A percentile compares a stretch with the other conserved stretches of the same genome.
These are phyloP conservation scores for Copromyces sp. DNA, from an alignment of 495 filamentous ascomycete genomes.

Conservation along the genomic window DNA sequence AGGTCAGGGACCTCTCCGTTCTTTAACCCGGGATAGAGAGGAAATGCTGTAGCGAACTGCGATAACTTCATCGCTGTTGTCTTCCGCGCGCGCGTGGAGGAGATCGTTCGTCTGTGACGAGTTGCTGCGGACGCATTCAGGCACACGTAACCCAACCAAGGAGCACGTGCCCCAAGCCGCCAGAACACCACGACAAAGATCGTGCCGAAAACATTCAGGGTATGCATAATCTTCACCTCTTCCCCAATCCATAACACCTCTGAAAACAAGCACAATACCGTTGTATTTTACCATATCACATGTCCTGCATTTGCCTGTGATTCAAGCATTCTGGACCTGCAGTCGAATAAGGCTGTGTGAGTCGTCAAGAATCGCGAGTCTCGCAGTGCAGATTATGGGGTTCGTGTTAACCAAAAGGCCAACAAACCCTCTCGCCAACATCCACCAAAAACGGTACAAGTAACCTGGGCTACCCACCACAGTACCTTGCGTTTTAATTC, in stretches of 20 bases:
- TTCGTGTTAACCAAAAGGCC: conserved; percentile 3
- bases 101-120: neutral
- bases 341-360: conserved; percentile 10
- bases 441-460: conserved; percentile 10
- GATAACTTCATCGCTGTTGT: neutral
- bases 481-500: conserved; percentile 8
- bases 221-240: conserved; percentile 22
- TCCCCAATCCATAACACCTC: conserved; percentile 9
- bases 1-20: neutral
- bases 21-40: neutral
- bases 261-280: conserved; percentile 13
- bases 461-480: conserved; percentile 10
- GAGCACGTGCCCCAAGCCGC: neutral
- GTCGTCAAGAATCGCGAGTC: conserved; percentile 16
- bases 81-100: neutral
- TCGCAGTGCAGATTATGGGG: conserved; percentile 8
- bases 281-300: conserved; percentile 16
- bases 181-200: neutral
- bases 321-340: conserved; percentile 13
- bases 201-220: conserved; percentile 10
- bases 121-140: neutral
- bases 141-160: neutral
- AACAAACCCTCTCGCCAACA: conserved; percentile 3
- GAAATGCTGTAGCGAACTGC: conserved; percentile 1
- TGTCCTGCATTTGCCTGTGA: conserved; percentile 7